Base-by-base conservation (phyloP, 192 early-diverging fungal genomes). In the Phycomyces nitens region DNA sequence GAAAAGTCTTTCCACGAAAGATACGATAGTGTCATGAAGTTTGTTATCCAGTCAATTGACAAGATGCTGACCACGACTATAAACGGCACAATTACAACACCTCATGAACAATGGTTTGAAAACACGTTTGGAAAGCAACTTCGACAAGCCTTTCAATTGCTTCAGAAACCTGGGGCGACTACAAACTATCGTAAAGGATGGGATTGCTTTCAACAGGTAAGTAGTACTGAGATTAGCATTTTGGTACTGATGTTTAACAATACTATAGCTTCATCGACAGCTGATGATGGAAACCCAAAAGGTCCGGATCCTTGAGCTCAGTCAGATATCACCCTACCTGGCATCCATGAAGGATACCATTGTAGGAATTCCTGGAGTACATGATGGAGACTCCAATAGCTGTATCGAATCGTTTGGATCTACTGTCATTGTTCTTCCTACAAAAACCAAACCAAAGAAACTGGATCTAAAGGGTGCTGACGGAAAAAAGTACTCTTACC, bases 381-480 rank as follows among this genome's bases (percentile, higher is more conserved):
- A 69, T 52, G 29, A 68, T 39, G 34, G 64, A 22, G 34, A 63
- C 24, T 12, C 51, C 9, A 16, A 34, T 26, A 34, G 79, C 2
- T 80, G 76, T 15, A 82, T 88, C 34, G 65, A 83, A 2, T 69
- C 76, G 7, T 86, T 89, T 77, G 72, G 74, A 9, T 53, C 73
- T 16, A 70, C 71, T 27, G 65, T 88, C 12, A 71, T 77, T 9
- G 71, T 88, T 22, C 77, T 92, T 16, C 87, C 92, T 0, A 92
- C 92, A 49, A 98, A 98, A 69, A 98, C 94, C 1, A 89, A 94
- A 52, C 96, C 96, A 9, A 98, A 96, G 65, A 92, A 92, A 53
- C 64, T 98, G 21, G 68, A 74, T 11, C 58, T 98, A 27, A 34
- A 77, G 7, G 80, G 78, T 9, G 69, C 82, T 27, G 74, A 90